Evolutionary conservation across 2,329 filamentous ascomycete genomes (phyloP).

Genomic region (Xenosphaeropsis pyriputrescens): DNA sequence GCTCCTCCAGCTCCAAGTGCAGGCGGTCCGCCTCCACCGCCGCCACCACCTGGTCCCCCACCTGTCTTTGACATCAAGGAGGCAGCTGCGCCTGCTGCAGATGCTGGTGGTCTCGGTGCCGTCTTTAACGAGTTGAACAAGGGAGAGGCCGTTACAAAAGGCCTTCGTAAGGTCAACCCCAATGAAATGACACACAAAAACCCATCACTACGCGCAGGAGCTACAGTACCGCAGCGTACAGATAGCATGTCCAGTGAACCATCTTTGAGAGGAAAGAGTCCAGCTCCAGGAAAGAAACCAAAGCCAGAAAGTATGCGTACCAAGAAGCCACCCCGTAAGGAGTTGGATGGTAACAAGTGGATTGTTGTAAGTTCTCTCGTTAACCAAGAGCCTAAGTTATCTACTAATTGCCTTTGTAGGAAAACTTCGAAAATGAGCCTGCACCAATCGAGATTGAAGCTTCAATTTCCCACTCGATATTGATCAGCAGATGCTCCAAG

Average conservation of each 20-base stretch:
- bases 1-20: conserved; percentile 36
- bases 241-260: conserved; percentile 33
- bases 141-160: conserved; percentile 75
- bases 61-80: conserved; percentile 47
- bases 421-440: conserved; percentile 73
- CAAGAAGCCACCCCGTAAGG: conserved; percentile 69
- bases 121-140: conserved; percentile 89
- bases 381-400: background rate
- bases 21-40: conserved; percentile 44
- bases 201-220: conserved; percentile 62
- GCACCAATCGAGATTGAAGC: conserved; percentile 71
- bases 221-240: conserved; percentile 48
- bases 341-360: conserved; percentile 86
- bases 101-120: conserved; percentile 56
- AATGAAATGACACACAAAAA: conserved; percentile 99
- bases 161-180: conserved; percentile 84
- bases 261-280: conserved; percentile 59
- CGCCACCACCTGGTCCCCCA: conserved; percentile 56
- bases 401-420: conserved; percentile 29
- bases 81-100: conserved; percentile 24
- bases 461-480: conserved; percentile 70
- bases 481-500: conserved; percentile 86
- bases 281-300: conserved; percentile 74
- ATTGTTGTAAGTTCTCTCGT: conserved; percentile 43
- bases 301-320: conserved; percentile 75